phyloP scores from a whole-genome alignment of 148 eudicot species.

The Vaccinium vitisidaea region DNA sequence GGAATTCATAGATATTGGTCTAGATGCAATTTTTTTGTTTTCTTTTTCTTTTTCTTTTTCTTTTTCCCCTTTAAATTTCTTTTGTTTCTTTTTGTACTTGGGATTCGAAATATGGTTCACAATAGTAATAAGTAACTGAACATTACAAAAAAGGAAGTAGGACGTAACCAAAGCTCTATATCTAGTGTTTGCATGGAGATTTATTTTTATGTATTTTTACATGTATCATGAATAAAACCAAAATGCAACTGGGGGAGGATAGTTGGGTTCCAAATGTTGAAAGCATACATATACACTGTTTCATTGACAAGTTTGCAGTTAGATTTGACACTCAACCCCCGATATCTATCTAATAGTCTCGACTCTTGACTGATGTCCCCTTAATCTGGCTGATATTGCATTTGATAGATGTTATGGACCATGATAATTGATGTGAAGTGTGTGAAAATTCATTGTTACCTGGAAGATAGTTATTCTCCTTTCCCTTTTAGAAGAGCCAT shows the following conservation, averaged over 20 bases:
- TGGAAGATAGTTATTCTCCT: not conserved
- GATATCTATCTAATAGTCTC: not conserved
- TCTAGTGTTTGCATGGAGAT: not conserved
- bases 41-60: not conserved
- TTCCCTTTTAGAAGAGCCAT: not conserved
- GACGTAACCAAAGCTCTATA: not conserved
- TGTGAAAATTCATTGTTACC: not conserved
- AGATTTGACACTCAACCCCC: not conserved
- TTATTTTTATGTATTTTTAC: not conserved
- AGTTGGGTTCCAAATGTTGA: not conserved
- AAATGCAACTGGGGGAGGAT: not conserved
- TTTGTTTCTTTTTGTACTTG: not conserved
- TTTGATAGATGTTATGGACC: not conserved
- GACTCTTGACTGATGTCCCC: not conserved
- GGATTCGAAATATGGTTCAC: not conserved
- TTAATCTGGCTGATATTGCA: slow-evolving; percentile 2
- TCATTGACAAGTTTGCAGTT: not conserved
- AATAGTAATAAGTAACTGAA: not conserved
- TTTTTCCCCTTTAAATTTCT: not conserved
- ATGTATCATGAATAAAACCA: not conserved
- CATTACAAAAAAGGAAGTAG: not conserved
- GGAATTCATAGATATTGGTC: not conserved
- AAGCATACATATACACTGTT: not conserved
- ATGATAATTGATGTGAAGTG: not conserved
- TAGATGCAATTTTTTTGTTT: not conserved